phyloP scores from a whole-genome alignment of 106 monocot species.

The Xerophyta viscosa region DNA sequence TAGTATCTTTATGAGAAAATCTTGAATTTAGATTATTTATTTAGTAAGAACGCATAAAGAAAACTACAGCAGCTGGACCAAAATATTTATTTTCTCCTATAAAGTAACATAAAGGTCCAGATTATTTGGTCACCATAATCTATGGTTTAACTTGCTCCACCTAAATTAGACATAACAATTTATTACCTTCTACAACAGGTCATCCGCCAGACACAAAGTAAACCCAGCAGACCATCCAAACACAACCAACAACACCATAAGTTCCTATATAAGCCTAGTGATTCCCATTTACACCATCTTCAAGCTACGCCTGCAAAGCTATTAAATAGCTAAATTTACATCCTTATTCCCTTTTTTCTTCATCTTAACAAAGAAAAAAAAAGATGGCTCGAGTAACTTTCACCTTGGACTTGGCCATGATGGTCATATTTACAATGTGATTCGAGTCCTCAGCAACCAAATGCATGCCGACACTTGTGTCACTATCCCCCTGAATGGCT shows the following conservation, averaged over 20 bases:
- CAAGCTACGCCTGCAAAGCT: background rate
- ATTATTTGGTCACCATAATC: too few species aligned
- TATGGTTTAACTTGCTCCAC: too few species aligned
- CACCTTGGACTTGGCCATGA: background rate
- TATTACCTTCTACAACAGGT: background rate
- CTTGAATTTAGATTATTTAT: too few species aligned
- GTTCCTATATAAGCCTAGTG: background rate
- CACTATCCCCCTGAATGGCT: background rate
- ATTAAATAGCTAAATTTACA: background rate
- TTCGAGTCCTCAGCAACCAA: background rate
- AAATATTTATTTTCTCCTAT: too few species aligned
- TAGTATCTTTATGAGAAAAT: too few species aligned
- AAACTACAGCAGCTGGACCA: too few species aligned
- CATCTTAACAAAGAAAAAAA: too few species aligned
- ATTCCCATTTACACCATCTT: background rate
- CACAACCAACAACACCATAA: conserved; percentile 1
- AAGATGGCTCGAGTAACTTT: background rate
- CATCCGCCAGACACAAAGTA: background rate
- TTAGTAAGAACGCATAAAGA: too few species aligned
- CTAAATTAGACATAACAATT: background rate
- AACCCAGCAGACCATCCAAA: background rate
- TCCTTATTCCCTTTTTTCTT: background rate
- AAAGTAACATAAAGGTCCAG: too few species aligned
- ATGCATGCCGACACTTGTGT: background rate
- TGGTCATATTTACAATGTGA: background rate